Base-by-base conservation (phyloP, 169 alveolate genomes). In the Cryptosporidium andersoni region DNA sequence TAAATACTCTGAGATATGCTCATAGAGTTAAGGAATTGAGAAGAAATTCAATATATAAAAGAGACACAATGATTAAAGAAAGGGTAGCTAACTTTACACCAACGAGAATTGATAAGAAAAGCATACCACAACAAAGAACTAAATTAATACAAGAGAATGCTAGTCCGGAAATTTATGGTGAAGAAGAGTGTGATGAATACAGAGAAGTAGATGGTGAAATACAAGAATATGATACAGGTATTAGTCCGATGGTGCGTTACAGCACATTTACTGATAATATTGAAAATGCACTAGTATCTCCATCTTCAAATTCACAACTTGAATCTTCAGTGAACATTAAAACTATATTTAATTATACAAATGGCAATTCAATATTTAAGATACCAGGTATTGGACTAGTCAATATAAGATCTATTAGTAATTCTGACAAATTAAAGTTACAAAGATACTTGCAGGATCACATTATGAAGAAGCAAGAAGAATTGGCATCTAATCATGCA, bases 1-100 rank as follows among this genome's bases (percentile, higher is more conserved):
- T 98, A 55, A 98, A 98, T 89, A 98, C 99, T 7, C 92, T 98
- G 40, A 89, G 99, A 80, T 96, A 96, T 81, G 98, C 99, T 9
- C 98, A 97, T 65, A 89, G 99, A 81, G 99, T 97, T 1, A 96
- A 97, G 90, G 98, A 95, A 68, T 93, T 97, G 47, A 96, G 94
- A 82, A 93, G 92, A 64, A 90, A 90, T 56, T 89, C 91, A 48
- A 64, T 51, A 39, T n/a, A 51, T 2, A 89, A 68, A 74, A 64
- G 55, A 5, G 90, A 81, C 52, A 88, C 80, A 4, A 85, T 74
- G 55, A 48, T 65, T 39, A 51, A 81, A 42, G 90, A 85, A 42
- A 43, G 64, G 16, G 36, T 14, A 25, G 25, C 25, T 25, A 25
- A 25, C 25, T 25, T 25, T 25, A 25, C 25, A 25, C 25, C 25